Evolutionary conservation across 345 rosid species (phyloP).

Genomic region (Hypericum androsaemum): DNA sequence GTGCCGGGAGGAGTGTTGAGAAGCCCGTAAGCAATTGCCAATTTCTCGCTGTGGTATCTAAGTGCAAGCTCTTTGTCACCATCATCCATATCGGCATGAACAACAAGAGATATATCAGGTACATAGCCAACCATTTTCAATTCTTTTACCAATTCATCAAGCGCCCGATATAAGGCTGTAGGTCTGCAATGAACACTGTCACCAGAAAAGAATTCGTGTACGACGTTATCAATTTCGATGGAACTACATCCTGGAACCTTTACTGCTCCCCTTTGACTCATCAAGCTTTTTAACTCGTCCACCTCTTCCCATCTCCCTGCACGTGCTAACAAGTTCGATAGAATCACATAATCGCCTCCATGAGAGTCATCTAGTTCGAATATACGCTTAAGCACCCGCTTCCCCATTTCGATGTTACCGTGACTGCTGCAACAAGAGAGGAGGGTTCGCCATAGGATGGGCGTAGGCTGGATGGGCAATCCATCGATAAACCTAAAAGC

Average conservation of each 20-base stretch:
- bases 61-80: slow-evolving; percentile 17
- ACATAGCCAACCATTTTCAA: slow-evolving; percentile 20
- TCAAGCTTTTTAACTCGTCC: slow-evolving; percentile 42
- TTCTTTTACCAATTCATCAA: slow-evolving; percentile 18
- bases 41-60: slow-evolving; percentile 22
- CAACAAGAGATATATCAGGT: slow-evolving; percentile 17
- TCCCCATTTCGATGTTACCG: too few relatives aligned
- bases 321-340: slow-evolving; percentile 62
- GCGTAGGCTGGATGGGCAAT: slow-evolving; percentile 31
- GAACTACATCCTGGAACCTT: slow-evolving; percentile 22
- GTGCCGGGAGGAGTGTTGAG: slow-evolving; percentile 8
- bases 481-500: slow-evolving; percentile 26
- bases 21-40: slow-evolving; percentile 9
- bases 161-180: slow-evolving; percentile 9
- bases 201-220: slow-evolving; percentile 24
- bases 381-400: too few relatives aligned
- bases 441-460: slow-evolving; percentile 30
- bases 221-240: slow-evolving; percentile 15
- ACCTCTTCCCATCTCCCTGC: slow-evolving; percentile 66
- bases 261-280: slow-evolving; percentile 39
- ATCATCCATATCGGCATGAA: slow-evolving; percentile 14
- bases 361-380: too few relatives aligned
- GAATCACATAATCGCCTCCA: too few relatives aligned
- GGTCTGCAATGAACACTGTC: slow-evolving; percentile 14
- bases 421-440: too few relatives aligned